Conservation (phyloP, 805 yeast species). For the Maudiozyma turicensis region DNA sequence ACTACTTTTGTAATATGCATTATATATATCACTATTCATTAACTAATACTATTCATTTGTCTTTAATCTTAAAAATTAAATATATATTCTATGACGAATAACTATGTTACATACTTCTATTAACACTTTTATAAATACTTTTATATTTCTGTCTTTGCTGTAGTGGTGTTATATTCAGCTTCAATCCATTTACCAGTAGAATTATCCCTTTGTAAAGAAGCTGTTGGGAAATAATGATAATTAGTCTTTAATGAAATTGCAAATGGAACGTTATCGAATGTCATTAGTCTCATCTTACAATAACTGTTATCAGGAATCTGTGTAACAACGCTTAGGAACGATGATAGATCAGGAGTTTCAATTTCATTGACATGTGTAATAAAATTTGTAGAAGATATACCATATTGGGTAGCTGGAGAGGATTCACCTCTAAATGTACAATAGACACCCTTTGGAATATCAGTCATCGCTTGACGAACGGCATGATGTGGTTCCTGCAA, state of each 20-base stretch:
- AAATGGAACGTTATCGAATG: constrained; percentile 78
- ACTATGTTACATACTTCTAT: background rate
- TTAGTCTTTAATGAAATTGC: constrained; percentile 81
- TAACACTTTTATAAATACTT: background rate
- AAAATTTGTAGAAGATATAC: constrained; percentile 68
- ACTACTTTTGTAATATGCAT: too few relatives aligned
- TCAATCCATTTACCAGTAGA: constrained; percentile 45
- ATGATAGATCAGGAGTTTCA: constrained; percentile 59
- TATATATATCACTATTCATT: too few relatives aligned
- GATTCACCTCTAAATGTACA: constrained; percentile 67
- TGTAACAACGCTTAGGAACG: constrained; percentile 58
- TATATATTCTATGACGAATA: background rate
- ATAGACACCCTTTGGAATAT: constrained; percentile 76
- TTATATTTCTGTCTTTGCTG: constrained; percentile 15
- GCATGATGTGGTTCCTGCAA: constrained; percentile 89
- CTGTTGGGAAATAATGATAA: constrained; percentile 79
- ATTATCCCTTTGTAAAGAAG: constrained; percentile 43
- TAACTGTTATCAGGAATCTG: constrained; percentile 70
- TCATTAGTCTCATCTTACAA: constrained; percentile 68
- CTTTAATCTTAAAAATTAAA: background rate
- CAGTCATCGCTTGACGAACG: constrained; percentile 72
- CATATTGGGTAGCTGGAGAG: constrained; percentile 80
- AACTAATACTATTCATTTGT: too few relatives aligned
- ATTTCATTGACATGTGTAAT: constrained; percentile 81
- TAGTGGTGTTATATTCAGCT: constrained; percentile 36